Percentiles rank a stretch among this genome's conserved stretches.
phyloP scores from a whole-genome alignment of 176 grass and related monocot genomes.

The Areca catechu region DNA sequence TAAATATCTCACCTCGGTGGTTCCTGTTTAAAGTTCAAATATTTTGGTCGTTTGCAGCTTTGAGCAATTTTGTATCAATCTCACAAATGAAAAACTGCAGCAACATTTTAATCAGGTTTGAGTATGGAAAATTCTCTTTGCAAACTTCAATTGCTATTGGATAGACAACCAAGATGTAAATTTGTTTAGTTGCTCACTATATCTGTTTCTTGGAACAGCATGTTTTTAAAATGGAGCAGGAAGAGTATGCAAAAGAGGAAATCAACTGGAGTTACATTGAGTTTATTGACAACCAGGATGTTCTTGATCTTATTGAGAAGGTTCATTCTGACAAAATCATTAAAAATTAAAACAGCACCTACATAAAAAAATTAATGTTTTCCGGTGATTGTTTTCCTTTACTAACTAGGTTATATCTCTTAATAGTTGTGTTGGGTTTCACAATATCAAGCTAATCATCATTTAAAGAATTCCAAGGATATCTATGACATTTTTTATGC shows the following conservation, averaged over 20 bases:
- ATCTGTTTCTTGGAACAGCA: constrained; percentile 48
- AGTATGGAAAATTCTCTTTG: constrained; percentile 12
- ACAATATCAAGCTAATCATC: no score
- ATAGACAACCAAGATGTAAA: background rate
- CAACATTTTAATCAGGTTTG: constrained; percentile 98
- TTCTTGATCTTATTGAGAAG: constrained; percentile 99
- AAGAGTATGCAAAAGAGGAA: constrained; percentile 97
- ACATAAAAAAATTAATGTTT: constrained; percentile 1
- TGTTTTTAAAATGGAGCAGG: constrained; percentile 99
- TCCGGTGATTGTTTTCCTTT: no score
- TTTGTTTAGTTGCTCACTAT: constrained; percentile 8
- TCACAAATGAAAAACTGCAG: constrained; percentile 98
- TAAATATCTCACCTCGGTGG: no score
- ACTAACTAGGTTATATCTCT: no score
- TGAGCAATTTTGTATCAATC: constrained; percentile 98
- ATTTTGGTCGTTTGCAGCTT: constrained; percentile 50
- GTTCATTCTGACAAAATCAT: constrained; percentile 29
- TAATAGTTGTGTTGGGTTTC: no score
- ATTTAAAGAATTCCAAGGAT: no score
- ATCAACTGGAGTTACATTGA: constrained; percentile 99
- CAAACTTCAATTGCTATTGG: no score
- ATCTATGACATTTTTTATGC: no score
- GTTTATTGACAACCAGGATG: constrained; percentile 91
- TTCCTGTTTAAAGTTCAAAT: constrained; percentile 8
- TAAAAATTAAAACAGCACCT: constrained; percentile 13